Evolutionary conservation across 1,284 basidiomycete species (phyloP).

Genomic region (Cutaneotrichosporon sp.): DNA sequence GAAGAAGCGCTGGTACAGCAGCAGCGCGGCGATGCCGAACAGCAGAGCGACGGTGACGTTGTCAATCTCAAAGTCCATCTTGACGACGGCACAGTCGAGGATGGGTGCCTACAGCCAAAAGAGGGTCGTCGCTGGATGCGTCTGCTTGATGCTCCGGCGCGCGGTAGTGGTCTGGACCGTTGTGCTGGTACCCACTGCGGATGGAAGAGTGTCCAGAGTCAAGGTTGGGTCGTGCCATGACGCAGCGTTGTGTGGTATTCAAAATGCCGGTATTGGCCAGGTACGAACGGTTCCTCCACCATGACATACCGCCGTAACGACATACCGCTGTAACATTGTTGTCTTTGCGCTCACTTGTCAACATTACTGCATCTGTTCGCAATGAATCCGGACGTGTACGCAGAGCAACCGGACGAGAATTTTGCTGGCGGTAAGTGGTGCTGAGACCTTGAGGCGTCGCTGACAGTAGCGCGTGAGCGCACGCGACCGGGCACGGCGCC

Average conservation of each 20-base stretch:
- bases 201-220: not conserved
- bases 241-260: not conserved
- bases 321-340: too few species aligned
- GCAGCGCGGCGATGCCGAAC: conserved; percentile 25
- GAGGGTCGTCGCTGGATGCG: too few species aligned
- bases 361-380: not conserved
- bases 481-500: conserved; percentile 34
- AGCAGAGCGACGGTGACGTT: conserved; percentile 43
- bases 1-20: conserved; percentile 41
- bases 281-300: not conserved
- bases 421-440: conserved; percentile 29
- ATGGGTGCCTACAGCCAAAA: not conserved
- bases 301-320: too few species aligned
- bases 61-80: conserved; percentile 32
- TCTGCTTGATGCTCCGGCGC: too few species aligned
- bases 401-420: conserved; percentile 21
- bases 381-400: conserved; percentile 22
- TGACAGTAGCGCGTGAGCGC: conserved; percentile 24
- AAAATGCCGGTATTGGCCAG: not conserved
- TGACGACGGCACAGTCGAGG: not conserved
- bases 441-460: not conserved
- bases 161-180: too few species aligned
- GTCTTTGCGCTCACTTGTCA: too few species aligned
- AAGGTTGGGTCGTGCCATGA: not conserved
- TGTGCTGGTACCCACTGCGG: not conserved